A percentile compares a stretch with the other conserved stretches of the same genome.
phyloP scores from a whole-genome alignment of 352 stramenopile genomes.

The Pythium myriotylum region DNA sequence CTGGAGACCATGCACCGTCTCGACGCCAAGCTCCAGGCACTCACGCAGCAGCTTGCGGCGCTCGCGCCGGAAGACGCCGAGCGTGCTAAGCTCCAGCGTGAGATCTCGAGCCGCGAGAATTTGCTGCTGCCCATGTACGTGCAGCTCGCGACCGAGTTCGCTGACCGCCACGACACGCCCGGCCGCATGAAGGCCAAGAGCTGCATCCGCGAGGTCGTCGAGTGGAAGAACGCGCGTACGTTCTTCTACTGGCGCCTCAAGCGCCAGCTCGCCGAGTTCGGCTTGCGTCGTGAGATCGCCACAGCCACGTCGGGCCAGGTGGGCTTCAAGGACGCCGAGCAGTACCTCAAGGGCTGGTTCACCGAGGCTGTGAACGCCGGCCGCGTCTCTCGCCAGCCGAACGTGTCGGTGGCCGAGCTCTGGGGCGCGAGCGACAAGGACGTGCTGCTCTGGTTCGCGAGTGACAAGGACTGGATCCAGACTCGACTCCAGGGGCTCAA shows the following conservation, averaged over 20 bases:
- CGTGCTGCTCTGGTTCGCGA: slow-evolving; percentile 76
- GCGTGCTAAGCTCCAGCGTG: slow-evolving; percentile 64
- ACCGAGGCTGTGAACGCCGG: slow-evolving; percentile 78
- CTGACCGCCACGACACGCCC: slow-evolving; percentile 99
- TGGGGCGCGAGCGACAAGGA: slow-evolving; percentile 77
- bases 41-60: slow-evolving; percentile 81
- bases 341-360: slow-evolving; percentile 81
- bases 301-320: slow-evolving; percentile 38
- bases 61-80: slow-evolving; percentile 52
- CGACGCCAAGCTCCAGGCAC: slow-evolving; percentile 91
- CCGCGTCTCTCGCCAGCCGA: slow-evolving; percentile 62
- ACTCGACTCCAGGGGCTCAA: slow-evolving; percentile 56
- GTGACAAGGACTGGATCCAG: slow-evolving; percentile 80
- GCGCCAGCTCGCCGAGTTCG: slow-evolving; percentile 97
- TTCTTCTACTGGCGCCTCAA: slow-evolving; percentile 99
- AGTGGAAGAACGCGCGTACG: slow-evolving; percentile 93
- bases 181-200: slow-evolving; percentile 99
- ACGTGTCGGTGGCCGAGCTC: slow-evolving; percentile 64
- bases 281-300: slow-evolving; percentile 73
- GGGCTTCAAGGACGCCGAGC: slow-evolving; percentile 58
- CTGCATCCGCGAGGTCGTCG: slow-evolving; percentile 97
- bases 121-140: slow-evolving; percentile 96
- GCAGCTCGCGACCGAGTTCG: slow-evolving; percentile 99
- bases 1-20: slow-evolving; percentile 96
- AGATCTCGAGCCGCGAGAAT: slow-evolving; percentile 94